Base-by-base conservation (phyloP, 1,284 basidiomycete genomes). In the Sutorius eximius region DNA sequence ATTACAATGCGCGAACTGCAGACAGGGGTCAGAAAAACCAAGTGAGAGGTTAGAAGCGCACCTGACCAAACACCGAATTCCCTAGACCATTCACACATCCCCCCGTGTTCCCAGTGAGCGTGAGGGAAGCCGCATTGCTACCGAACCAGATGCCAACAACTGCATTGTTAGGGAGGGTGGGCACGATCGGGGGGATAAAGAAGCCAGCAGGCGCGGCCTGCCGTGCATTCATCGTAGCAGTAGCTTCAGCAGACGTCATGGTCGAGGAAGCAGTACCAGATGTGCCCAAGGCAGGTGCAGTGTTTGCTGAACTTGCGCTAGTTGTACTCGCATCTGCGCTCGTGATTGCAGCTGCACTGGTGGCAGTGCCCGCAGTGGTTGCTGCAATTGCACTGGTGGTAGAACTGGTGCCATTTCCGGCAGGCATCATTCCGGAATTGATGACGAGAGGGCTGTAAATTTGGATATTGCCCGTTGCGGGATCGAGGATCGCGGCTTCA, bases 391-490 rank as follows among this genome's bases (percentile, higher is more conserved):
- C 11, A 9, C 41, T 42, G 41, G 41, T 27, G 41, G 41, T 42
- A 15, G 11, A 3, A 33, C 42, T 16, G 5, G 46, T 42, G 15
- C 27, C 34, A 24, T 57, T 62, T 27, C 51, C 64, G 20, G 55
- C 30, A 24, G 65, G 49, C 5, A 20, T 46, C 66, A 65, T 65
- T 24, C 64, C 64, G 1, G 60, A 52, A 49, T 65, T 65, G 50
- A 65, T 67, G 16, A 65, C 64, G 15, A 65, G 67, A 27, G 67
- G 64, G 45, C 7, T 66, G 24, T 65, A 65, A 5, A 69, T 69
- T 27, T 67, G 56, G 30, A 69, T 61, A 27, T 37, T 42, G 10
- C 67, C 67, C 15, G 64, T 69, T 5, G 65, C 51, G 3, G 65
- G 67, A 54, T 69, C 64, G 16, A 69, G 55, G 32, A 66, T 69